Conservation (phyloP, 148 eudicot genomes). For the Spergularia marina region DNA sequence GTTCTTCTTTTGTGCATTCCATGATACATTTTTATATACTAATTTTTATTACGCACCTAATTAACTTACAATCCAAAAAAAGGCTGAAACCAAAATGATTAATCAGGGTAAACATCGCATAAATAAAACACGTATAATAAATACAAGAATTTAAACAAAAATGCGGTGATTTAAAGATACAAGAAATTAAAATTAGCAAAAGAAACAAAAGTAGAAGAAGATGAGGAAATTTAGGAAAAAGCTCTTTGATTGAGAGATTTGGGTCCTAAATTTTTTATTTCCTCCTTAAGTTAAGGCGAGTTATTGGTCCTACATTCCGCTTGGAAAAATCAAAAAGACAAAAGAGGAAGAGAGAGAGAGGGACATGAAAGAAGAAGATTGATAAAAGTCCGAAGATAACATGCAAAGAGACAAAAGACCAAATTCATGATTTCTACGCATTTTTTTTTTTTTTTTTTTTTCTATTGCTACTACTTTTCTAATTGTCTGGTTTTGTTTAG, state of each 20-base stretch:
- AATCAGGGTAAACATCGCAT: too few relatives aligned
- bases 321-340: conserved; percentile 19
- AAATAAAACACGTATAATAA: too few relatives aligned
- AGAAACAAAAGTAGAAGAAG: not conserved
- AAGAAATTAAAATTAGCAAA: not conserved
- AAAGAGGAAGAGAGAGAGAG: not conserved
- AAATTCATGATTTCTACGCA: conserved; percentile 7
- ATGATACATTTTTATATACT: too few relatives aligned
- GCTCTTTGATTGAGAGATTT: conserved; percentile 29
- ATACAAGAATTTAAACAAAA: too few relatives aligned
- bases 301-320: conserved; percentile 22
- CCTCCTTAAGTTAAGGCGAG: conserved; percentile 34
- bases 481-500: not conserved
- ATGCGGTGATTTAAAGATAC: too few relatives aligned
- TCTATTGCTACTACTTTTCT: not conserved
- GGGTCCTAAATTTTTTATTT: conserved; percentile 14
- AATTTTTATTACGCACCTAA: too few relatives aligned
- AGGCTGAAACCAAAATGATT: too few relatives aligned
- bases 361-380: not conserved
- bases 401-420: not conserved
- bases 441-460: not conserved
- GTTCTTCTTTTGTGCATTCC: too few relatives aligned
- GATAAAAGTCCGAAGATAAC: conserved; percentile 17
- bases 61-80: too few relatives aligned
- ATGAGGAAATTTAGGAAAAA: conserved; percentile 27